Evolutionary conservation across 1,284 basidiomycete genomes (phyloP), one percentile per base, ranked within the genome.

Genomic region (Ceratobasidium sp.): DNA sequence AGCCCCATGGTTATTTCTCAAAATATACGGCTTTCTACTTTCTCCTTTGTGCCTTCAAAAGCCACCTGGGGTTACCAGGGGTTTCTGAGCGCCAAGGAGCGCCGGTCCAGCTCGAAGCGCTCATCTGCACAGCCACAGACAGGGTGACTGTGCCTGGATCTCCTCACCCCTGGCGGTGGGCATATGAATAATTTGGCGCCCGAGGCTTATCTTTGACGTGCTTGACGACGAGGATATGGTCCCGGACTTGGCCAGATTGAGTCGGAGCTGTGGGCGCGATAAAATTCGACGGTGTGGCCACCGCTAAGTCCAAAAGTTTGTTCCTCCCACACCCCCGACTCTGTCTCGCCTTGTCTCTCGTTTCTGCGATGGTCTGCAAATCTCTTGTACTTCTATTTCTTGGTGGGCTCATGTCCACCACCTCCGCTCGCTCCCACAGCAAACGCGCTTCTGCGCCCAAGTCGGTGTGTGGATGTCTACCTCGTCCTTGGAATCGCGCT

Each of bases 391-490:
- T 70, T 16, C 18, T 58, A 10, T 43, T 70, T 4, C n/a, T 41
- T 21, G n/a, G 52, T 23, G 65, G 39, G 16, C 53, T 70, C 4
- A 28, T 16, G 5, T 39, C 23, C 32, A 30, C 23, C 12, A 41
- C 65, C 18, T 43, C 34, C 18, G 39, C 65, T 36, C 23, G 39
- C 34, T 9, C 12, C 1, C 53, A 21, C 26, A 23, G 21, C 26
- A 70, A 48, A 30, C 65, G 53, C 3, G 65, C n/a, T n/a, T n/a
- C n/a, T 46, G 65, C 39, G 6, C 30, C 52, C 39, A 70, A 70
- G 30, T 23, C 52, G 39, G 65, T 70, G 30, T 48, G 65, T 58
- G 21, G 2, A 43, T 4, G 30, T 16, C 10, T 23, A n/a, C 26
- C 8, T 21, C 12, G 0, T n/a, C n/a, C n/a, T n/a, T n/a, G 14